phyloP scores from a whole-genome alignment of 768 basidiomycete genomes.

The Leccinum pellstonianum region DNA sequence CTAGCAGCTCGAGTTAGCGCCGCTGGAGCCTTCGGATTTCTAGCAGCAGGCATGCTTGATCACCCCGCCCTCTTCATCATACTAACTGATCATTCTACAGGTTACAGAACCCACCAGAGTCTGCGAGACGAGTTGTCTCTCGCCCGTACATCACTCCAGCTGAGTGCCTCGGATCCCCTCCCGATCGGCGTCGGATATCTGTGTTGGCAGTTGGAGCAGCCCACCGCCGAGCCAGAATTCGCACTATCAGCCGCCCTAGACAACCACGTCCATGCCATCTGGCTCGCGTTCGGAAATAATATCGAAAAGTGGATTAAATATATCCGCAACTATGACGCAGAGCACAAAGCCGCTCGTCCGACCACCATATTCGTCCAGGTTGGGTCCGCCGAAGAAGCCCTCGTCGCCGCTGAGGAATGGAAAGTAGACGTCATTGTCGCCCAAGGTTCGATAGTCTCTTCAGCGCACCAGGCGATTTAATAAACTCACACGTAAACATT shows the following conservation, averaged over 20 bases:
- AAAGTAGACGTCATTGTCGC: conserved; percentile 72
- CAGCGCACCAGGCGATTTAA: background rate
- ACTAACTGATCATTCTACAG: conserved; percentile 31
- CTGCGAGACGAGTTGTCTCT: conserved; percentile 51
- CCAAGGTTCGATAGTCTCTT: conserved; percentile 53
- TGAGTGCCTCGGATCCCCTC: conserved; percentile 33
- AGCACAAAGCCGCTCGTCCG: conserved; percentile 37
- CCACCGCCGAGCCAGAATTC: conserved; percentile 37
- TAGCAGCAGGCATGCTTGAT: conserved; percentile 51
- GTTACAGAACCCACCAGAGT: conserved; percentile 44
- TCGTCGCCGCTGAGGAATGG: conserved; percentile 61
- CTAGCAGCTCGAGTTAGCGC: conserved; percentile 60
- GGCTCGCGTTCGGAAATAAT: conserved; percentile 70
- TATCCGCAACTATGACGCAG: conserved; percentile 54
- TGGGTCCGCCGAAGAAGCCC: conserved; percentile 58
- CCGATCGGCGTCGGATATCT: conserved; percentile 77
- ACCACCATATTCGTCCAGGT: conserved; percentile 67
- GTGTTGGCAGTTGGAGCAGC: conserved; percentile 65
- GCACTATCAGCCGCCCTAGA: conserved; percentile 52
- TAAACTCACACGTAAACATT: conserved; percentile 3
- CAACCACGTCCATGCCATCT: conserved; percentile 59
- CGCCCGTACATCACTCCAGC: conserved; percentile 46
- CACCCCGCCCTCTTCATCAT: background rate
- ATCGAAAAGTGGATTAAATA: conserved; percentile 58
- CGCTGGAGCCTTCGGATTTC: conserved; percentile 76